Conservation (phyloP, 2,329 filamentous ascomycete species). For the Diaporthe ampelina region DNA sequence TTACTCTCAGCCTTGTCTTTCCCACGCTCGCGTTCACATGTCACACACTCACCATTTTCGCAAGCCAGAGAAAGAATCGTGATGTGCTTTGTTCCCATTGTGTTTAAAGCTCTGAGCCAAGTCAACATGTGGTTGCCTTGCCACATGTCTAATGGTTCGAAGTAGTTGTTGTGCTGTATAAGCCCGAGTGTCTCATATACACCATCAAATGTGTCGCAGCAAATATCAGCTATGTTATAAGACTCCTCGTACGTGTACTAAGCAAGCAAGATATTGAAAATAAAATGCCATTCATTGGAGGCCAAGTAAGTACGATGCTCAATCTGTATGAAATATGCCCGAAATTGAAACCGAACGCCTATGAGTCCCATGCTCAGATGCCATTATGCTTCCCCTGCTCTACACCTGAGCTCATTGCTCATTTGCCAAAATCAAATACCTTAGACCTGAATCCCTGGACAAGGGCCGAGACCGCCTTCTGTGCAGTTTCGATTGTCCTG, state of each 20-base stretch:
- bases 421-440: conserved; percentile 14
- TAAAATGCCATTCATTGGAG: neutral
- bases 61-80: too few species aligned
- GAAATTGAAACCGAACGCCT: conserved; percentile 6
- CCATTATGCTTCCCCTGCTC: conserved; percentile 8
- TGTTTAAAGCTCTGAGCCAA: neutral
- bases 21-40: neutral
- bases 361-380: conserved; percentile 8
- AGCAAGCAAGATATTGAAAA: neutral
- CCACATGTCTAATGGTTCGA: neutral
- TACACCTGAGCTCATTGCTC: neutral
- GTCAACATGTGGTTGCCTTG: too few species aligned
- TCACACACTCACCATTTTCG: neutral
- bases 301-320: neutral
- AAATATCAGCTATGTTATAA: fast-evolving
- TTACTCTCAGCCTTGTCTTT: neutral
- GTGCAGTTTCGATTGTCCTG: conserved; percentile 40
- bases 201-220: fast-evolving
- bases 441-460: conserved; percentile 5
- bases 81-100: neutral
- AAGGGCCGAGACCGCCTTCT: conserved; percentile 52
- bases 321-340: neutral
- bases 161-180: neutral
- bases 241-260: neutral
- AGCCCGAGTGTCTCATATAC: neutral